Evolutionary conservation across 768 basidiomycete species (phyloP).

Genomic region (Boletus coccyginus): DNA sequence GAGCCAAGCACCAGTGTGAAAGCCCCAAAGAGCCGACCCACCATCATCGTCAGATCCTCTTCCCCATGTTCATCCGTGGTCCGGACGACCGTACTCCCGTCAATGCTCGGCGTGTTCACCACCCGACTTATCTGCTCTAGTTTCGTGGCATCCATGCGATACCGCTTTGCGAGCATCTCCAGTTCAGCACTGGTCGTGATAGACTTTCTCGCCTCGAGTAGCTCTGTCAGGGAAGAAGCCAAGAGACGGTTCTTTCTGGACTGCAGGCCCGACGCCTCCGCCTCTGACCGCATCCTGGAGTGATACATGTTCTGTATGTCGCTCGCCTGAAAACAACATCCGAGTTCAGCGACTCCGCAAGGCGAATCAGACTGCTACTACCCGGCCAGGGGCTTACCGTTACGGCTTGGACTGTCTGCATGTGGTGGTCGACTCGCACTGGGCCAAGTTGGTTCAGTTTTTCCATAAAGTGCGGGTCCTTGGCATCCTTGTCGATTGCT

Average conservation of each 20-base stretch:
- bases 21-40: constrained; percentile 27
- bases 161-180: constrained; percentile 48
- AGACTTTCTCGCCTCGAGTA: constrained; percentile 64
- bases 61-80: constrained; percentile 53
- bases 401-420: constrained; percentile 50
- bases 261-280: constrained; percentile 42
- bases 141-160: constrained; percentile 51
- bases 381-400: constrained; percentile 9
- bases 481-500: constrained; percentile 65
- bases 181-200: constrained; percentile 41
- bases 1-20: neutral
- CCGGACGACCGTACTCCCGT: constrained; percentile 42
- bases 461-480: constrained; percentile 67
- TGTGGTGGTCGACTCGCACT: constrained; percentile 68
- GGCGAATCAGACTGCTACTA: neutral
- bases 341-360: neutral
- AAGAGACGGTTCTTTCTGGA: constrained; percentile 52
- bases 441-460: constrained; percentile 65
- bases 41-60: constrained; percentile 50
- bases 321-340: constrained; percentile 12
- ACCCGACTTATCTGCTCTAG: constrained; percentile 51
- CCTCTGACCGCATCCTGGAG: constrained; percentile 54
- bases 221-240: constrained; percentile 48
- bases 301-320: constrained; percentile 46
- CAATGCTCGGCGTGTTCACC: constrained; percentile 66